Conservation (phyloP, 176 grass and related monocot species). For the Oryza meyeriana region DNA sequence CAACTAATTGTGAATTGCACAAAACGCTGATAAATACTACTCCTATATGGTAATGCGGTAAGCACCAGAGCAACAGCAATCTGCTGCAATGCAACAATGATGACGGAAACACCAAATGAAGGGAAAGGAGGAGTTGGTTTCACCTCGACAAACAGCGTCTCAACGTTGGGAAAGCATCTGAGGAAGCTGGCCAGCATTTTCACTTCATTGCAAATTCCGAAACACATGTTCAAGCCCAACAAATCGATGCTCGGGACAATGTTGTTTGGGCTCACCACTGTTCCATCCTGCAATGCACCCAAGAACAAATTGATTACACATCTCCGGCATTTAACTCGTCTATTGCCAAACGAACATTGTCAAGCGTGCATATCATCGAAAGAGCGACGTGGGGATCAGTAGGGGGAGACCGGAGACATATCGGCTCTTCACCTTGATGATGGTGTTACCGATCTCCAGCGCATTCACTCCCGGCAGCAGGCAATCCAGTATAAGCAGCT, state of each 20-base stretch:
- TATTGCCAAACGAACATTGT: too few species aligned
- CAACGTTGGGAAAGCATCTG: slow-evolving; percentile 30
- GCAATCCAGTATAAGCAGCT: slow-evolving; percentile 1
- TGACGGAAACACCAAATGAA: too few species aligned
- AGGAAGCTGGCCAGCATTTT: slow-evolving; percentile 31
- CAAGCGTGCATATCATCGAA: background rate
- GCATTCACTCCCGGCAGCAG: background rate
- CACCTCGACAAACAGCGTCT: slow-evolving; percentile 22
- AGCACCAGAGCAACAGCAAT: too few species aligned
- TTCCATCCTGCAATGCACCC: slow-evolving; percentile 4
- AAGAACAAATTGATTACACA: background rate
- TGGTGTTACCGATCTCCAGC: slow-evolving; percentile 23
- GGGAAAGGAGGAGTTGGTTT: too few species aligned
- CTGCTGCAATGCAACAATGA: too few species aligned
- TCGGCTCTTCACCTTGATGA: slow-evolving; percentile 1
- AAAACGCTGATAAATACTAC: too few species aligned
- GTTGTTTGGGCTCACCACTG: background rate
- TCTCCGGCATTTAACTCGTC: background rate
- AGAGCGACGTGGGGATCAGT: background rate
- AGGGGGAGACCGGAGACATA: background rate
- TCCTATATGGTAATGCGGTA: too few species aligned
- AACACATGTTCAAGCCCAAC: slow-evolving; percentile 17
- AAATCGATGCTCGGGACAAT: slow-evolving; percentile 5
- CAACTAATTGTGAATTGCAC: too few species aligned
- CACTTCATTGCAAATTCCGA: background rate